Conservation (phyloP, 345 rosid species). For the Eutrema heterophyllum region DNA sequence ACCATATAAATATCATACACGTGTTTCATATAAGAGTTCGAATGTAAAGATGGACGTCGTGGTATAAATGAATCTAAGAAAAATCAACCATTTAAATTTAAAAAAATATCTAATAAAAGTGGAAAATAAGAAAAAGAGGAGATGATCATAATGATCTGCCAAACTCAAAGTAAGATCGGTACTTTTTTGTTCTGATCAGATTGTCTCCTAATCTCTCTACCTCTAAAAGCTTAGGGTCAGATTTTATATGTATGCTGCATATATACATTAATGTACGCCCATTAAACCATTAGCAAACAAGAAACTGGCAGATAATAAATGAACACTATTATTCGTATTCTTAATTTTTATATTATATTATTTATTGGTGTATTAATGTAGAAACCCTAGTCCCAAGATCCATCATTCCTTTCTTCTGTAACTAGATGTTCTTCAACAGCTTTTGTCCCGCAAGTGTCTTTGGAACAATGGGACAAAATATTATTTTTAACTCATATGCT, state of each 20-base stretch:
- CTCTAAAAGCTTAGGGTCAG: constrained; percentile 27
- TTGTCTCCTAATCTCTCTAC: constrained; percentile 31
- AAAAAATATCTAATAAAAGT: neutral
- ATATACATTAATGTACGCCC: neutral
- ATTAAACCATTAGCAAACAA: constrained; percentile 27
- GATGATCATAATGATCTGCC: constrained; percentile 19
- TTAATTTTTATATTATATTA: neutral
- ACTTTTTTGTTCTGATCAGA: constrained; percentile 21
- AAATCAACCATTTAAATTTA: no score
- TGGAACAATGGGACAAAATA: neutral
- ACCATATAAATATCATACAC: neutral
- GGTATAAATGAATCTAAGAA: no score
- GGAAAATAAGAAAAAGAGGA: neutral
- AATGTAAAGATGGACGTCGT: neutral
- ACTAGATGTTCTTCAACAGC: constrained; percentile 34
- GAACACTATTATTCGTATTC: constrained; percentile 1
- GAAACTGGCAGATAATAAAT: constrained; percentile 32
- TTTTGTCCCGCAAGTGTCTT: constrained; percentile 28
- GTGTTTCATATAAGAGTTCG: neutral
- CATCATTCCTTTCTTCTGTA: constrained; percentile 27
- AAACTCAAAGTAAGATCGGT: constrained; percentile 17
- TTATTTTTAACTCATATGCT: neutral
- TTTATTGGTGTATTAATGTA: constrained; percentile 21
- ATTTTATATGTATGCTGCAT: constrained; percentile 17
- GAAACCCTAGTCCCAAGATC: constrained; percentile 32